Evolutionary conservation across 1,284 basidiomycete species (phyloP).

Genomic region (Coniferiporia weirii): DNA sequence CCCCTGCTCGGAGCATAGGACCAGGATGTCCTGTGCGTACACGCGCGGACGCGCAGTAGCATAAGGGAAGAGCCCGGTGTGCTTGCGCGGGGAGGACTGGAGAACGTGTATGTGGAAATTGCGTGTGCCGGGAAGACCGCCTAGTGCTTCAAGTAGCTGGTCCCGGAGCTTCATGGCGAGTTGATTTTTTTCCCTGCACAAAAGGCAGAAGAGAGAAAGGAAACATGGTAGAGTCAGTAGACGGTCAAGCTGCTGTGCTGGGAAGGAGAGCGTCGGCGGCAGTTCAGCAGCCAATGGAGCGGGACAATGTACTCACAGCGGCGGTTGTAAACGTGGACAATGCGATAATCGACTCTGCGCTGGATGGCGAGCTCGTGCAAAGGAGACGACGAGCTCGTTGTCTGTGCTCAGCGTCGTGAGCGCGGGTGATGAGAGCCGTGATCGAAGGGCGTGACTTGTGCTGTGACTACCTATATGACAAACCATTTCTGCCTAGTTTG

Average conservation of each 20-base stretch:
- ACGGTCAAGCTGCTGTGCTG: neutral
- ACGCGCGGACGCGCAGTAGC: constrained; percentile 57
- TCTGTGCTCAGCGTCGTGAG: too few relatives aligned
- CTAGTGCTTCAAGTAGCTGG: constrained; percentile 54
- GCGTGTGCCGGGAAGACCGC: constrained; percentile 56
- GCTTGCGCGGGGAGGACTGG: constrained; percentile 64
- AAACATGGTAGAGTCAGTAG: neutral
- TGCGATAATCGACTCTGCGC: too few relatives aligned
- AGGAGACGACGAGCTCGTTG: too few relatives aligned
- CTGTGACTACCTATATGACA: too few relatives aligned
- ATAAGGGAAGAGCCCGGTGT: constrained; percentile 71
- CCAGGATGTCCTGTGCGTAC: constrained; percentile 69
- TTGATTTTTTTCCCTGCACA: neutral
- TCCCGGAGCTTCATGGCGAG: constrained; percentile 49
- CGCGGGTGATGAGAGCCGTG: too few relatives aligned
- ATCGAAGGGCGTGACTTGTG: too few relatives aligned
- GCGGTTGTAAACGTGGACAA: too few relatives aligned
- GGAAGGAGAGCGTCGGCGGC: neutral
- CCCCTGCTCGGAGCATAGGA: constrained; percentile 63
- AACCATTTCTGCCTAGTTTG: too few relatives aligned
- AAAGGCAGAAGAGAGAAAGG: neutral
- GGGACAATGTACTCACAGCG: neutral
- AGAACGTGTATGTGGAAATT: constrained; percentile 73
- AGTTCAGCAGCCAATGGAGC: neutral
- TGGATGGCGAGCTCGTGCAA: too few relatives aligned